phyloP scores from a whole-genome alignment of 1,284 basidiomycete genomes.

The Agaricales sp. region DNA sequence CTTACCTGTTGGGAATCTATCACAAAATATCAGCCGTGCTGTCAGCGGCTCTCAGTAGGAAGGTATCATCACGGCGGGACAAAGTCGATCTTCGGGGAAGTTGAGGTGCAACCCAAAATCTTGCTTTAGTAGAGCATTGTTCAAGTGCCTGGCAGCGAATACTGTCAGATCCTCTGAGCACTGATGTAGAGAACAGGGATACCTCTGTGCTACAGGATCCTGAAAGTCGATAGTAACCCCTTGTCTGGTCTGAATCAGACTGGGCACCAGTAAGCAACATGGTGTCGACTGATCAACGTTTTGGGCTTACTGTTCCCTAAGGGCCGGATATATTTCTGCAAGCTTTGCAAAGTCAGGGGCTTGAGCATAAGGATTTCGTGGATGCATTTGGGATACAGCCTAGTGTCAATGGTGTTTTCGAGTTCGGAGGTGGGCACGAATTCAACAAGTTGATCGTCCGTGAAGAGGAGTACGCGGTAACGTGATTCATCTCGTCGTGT shows the following conservation, averaged over 20 bases:
- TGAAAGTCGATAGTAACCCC: conserved; percentile 63
- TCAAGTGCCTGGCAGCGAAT: conserved; percentile 53
- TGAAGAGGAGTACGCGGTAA: conserved; percentile 1
- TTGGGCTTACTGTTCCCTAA: conserved; percentile 49
- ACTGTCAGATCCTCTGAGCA: too few species aligned
- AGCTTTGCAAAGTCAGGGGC: conserved; percentile 59
- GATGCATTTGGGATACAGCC: conserved; percentile 37
- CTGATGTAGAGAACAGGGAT: too few species aligned
- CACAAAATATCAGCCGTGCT: not conserved
- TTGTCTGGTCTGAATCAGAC: conserved; percentile 20
- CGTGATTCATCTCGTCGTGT: too few species aligned
- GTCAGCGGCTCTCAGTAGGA: not conserved
- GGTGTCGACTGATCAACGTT: not conserved
- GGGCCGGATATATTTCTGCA: conserved; percentile 44
- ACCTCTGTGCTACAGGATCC: conserved; percentile 62
- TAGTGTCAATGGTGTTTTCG: not conserved
- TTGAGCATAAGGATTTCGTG: conserved; percentile 43
- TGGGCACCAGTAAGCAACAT: conserved; percentile 12
- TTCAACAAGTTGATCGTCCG: not conserved
- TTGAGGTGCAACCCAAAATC: conserved; percentile 62
- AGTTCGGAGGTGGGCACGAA: not conserved
- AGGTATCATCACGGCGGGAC: conserved; percentile 61
- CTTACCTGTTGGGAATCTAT: conserved; percentile 61
- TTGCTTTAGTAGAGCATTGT: conserved; percentile 61
- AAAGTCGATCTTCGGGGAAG: conserved; percentile 66